These are phyloP conservation scores for Ophiostoma himal-ulmi DNA, from an alignment of 2,329 filamentous ascomycete species.

Conservation along the genomic window DNA sequence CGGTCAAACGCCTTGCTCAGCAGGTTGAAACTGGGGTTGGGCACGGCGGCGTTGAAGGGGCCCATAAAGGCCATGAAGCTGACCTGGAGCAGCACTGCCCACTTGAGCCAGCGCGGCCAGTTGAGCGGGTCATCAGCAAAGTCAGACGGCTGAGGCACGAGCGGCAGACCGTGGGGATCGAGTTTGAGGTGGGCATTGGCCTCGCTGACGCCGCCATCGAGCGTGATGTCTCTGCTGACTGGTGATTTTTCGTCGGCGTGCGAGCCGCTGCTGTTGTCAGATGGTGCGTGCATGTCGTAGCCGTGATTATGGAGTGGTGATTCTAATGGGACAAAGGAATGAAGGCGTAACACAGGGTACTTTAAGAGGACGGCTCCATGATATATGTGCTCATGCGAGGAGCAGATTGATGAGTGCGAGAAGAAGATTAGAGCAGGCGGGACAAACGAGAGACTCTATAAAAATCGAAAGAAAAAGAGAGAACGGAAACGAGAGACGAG, in stretches of 20 bases:
- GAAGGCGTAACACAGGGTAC: background rate
- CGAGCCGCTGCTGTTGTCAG: slow-evolving; percentile 19
- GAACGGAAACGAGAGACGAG: background rate
- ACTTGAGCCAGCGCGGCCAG: slow-evolving; percentile 26
- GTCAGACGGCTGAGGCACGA: slow-evolving; percentile 24
- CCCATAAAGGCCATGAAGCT: slow-evolving; percentile 25
- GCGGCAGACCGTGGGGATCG: slow-evolving; percentile 24
- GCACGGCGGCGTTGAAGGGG: slow-evolving; percentile 24
- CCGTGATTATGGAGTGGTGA: background rate
- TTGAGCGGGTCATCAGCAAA: slow-evolving; percentile 25
- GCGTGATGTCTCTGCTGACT: slow-evolving; percentile 9
- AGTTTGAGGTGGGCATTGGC: slow-evolving; percentile 14
- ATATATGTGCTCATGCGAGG: background rate
- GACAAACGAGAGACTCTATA: background rate
- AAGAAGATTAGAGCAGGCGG: background rate
- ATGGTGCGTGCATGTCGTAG: background rate
- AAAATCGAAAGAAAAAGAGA: background rate
- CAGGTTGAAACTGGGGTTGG: slow-evolving; percentile 22
- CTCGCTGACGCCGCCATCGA: slow-evolving; percentile 7
- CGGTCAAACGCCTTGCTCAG: slow-evolving; percentile 17
- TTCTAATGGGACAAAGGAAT: background rate
- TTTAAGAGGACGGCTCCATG: background rate
- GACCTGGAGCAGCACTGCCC: slow-evolving; percentile 25
- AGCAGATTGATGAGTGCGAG: background rate
- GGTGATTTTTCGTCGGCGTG: slow-evolving; percentile 18